Base-by-base conservation (phyloP, 2,329 filamentous ascomycete species). In the Oidium heveae region DNA sequence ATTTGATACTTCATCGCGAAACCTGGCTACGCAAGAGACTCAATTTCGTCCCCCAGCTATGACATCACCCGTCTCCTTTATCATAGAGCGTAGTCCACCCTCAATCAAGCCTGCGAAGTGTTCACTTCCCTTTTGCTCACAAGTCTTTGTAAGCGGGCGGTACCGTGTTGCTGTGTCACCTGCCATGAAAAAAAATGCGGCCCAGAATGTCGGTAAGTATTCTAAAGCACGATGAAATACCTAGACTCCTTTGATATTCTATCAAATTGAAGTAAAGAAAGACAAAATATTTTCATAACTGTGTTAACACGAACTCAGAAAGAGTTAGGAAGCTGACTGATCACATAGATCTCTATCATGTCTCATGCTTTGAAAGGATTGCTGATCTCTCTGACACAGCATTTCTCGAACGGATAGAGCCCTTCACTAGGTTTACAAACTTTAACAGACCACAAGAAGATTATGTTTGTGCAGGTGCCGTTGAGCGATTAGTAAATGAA, bases 341-440 rank as follows among this genome's bases (percentile, higher is more conserved):
- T 33, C 10, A n/a, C 24, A 53, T 34, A 53, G 51, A 53, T 12
- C 33, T 37, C 28, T 53, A 36, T 33, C 51, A 53, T 39, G n/a
- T 53, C 51, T 41, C 33, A 28, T 53, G 51, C n/a, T 34, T 53
- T 53, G 51, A 53, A 39, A 53, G 39, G 37, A 53, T 53, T 28
- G 51, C 37, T 18, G 51, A 53, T 33, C 22, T 53, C 10, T 53
- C 51, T 18, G 22, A 37, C 16, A 10, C 51, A 2, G 51, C 51
- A 18, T 53, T 37, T 32, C 39, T 37, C 20, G n/a, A n/a, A 10
- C 32, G 33, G 9, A 41, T 53, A 24, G 16, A 53, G 32, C 33
- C 51, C 18, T 37, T 53, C 9, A 53, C 33, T 18, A 18, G 51
- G 8, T 24, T 37, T 20, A 53, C 33, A 20, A 18, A 18, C 6